Evolutionary conservation across 345 rosid genomes (phyloP).

Genomic region (Aurinia saxatilis): DNA sequence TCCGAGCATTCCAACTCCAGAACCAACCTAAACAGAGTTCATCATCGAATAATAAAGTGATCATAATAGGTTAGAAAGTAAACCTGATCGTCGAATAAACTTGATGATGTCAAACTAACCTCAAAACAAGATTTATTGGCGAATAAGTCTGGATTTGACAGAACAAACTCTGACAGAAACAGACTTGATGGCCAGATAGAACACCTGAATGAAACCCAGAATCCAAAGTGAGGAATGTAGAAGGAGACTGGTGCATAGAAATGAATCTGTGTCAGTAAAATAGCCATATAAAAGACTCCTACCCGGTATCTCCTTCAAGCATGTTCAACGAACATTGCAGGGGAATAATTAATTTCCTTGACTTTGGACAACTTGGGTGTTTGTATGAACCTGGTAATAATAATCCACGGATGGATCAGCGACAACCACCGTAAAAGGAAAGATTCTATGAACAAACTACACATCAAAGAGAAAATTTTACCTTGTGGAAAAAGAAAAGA

Average conservation of each 20-base stretch:
- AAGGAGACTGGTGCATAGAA: background rate
- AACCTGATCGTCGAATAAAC: background rate
- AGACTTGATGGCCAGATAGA: constrained; percentile 83
- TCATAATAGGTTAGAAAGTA: background rate
- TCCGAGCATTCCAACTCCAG: constrained; percentile 86
- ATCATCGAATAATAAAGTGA: constrained; percentile 11
- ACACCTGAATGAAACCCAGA: constrained; percentile 43
- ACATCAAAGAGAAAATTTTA: constrained; percentile 15
- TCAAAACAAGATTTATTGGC: constrained; percentile 63
- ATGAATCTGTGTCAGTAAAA: background rate
- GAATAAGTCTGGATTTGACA: constrained; percentile 64
- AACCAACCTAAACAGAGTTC: constrained; percentile 57
- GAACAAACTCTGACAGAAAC: constrained; percentile 62
- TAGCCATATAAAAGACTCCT: constrained; percentile 8
- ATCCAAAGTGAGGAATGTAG: background rate
- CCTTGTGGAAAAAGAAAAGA: constrained; percentile 77
- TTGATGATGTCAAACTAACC: constrained; percentile 33
- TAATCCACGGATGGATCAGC: constrained; percentile 6
- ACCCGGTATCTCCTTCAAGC: constrained; percentile 96
- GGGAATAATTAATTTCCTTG: constrained; percentile 47
- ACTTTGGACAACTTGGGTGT: constrained; percentile 34
- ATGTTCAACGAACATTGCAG: constrained; percentile 73
- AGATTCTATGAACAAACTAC: background rate
- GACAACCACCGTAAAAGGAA: background rate
- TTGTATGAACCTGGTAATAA: constrained; percentile 33